Conservation (phyloP, 2,329 filamentous ascomycete genomes). For the Cylindrodendrum hubeiense region DNA sequence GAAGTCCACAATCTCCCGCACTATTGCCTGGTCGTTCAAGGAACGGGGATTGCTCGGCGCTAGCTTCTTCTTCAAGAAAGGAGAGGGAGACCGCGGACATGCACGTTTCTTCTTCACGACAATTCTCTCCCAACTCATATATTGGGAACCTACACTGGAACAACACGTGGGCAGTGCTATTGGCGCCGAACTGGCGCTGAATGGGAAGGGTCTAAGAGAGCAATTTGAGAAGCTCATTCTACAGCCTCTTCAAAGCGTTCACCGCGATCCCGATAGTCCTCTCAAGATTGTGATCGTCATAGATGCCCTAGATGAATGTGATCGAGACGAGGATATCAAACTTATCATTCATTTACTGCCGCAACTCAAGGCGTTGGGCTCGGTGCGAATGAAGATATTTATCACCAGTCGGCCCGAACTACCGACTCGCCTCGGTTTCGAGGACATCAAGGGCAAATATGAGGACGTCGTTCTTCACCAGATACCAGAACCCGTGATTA, state of each 20-base stretch:
- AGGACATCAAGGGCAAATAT: conserved; percentile 30
- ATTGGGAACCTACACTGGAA: conserved; percentile 43
- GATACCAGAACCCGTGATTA: conserved; percentile 44
- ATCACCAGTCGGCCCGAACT: conserved; percentile 58
- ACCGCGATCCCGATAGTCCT: no score
- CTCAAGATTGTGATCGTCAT: conserved; percentile 48
- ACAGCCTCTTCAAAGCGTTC: conserved; percentile 47
- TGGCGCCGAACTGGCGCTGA: conserved; percentile 46
- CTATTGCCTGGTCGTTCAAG: conserved; percentile 49
- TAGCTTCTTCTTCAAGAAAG: conserved; percentile 47
- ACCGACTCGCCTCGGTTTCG: conserved; percentile 52
- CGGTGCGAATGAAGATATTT: conserved; percentile 49
- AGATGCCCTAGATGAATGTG: conserved; percentile 49
- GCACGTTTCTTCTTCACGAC: conserved; percentile 55
- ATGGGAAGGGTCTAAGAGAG: conserved; percentile 44
- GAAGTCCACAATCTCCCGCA: conserved; percentile 39
- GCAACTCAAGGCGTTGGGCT: conserved; percentile 27
- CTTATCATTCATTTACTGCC: conserved; percentile 47
- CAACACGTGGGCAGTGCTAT: conserved; percentile 46
- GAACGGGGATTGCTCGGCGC: conserved; percentile 1
- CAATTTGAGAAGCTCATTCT: conserved; percentile 57
- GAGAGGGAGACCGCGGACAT: conserved; percentile 52
- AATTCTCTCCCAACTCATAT: conserved; percentile 50
- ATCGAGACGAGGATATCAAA: conserved; percentile 44
- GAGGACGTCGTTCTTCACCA: conserved; percentile 51